Percentiles rank a stretch among this genome's conserved stretches.
Conservation (phyloP, 2,329 filamentous ascomycete genomes). For the Fusarium equiseti region DNA sequence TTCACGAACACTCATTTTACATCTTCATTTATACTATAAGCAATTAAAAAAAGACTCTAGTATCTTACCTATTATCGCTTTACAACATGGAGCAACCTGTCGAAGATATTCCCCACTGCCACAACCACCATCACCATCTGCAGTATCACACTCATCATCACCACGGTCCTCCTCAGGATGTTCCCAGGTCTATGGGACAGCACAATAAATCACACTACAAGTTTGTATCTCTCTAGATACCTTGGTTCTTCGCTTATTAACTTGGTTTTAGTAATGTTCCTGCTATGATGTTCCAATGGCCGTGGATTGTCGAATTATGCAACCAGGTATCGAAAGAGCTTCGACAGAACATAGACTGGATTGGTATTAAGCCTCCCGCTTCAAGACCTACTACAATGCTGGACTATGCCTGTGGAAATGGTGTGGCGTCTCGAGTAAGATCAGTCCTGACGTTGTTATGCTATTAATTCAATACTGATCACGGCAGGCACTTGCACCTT, state of each 20-base stretch:
- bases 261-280: conserved; percentile 29
- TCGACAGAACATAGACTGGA: conserved; percentile 44
- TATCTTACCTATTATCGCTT: too few species aligned
- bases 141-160: conserved; percentile 43
- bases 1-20: not conserved
- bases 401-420: conserved; percentile 52
- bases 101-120: conserved; percentile 27
- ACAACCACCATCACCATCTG: conserved; percentile 42
- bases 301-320: conserved; percentile 44
- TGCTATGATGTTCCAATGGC: conserved; percentile 31
- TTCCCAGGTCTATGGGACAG: conserved; percentile 34
- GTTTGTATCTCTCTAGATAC: conserved; percentile 13
- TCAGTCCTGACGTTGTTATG: accelerated
- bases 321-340: conserved; percentile 46
- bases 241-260: accelerated
- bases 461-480: not conserved
- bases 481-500: conserved; percentile 49
- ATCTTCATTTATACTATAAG: too few species aligned
- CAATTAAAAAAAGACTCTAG: not conserved
- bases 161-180: conserved; percentile 27
- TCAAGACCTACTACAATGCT: conserved; percentile 40
- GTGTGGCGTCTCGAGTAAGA: conserved; percentile 48
- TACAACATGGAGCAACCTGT: conserved; percentile 18
- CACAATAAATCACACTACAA: conserved; percentile 48
- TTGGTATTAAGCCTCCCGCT: conserved; percentile 32